These are phyloP conservation scores for Decorospora gaudefroyi DNA, from an alignment of 2,329 filamentous ascomycete species.

Conservation along the genomic window DNA sequence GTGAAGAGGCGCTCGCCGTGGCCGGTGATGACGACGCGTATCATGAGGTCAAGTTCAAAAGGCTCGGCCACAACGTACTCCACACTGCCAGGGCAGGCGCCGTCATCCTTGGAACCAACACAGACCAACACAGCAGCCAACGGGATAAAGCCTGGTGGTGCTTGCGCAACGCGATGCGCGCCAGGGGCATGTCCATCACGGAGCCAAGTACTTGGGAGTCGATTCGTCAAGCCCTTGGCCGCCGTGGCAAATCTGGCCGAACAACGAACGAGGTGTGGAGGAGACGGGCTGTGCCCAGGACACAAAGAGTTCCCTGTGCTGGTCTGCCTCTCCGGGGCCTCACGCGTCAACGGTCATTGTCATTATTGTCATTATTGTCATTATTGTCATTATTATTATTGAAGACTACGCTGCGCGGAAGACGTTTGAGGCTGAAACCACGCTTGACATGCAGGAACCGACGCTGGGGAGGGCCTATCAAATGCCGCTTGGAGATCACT, in stretches of 20 bases:
- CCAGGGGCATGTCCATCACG: background rate
- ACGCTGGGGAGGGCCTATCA: background rate
- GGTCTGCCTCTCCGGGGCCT: too few species aligned
- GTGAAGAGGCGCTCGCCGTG: conserved; percentile 10
- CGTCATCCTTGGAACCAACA: conserved; percentile 3
- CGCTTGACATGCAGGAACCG: background rate
- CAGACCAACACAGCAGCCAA: conserved; percentile 5
- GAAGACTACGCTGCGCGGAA: background rate
- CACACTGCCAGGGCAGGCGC: conserved; percentile 8
- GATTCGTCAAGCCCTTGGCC: conserved; percentile 1
- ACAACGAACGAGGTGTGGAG: too few species aligned
- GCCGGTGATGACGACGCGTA: conserved; percentile 21
- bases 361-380: too few species aligned
- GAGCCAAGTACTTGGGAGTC: conserved; percentile 9
- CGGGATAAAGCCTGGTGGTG: conserved; percentile 11
- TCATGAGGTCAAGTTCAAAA: conserved; percentile 20
- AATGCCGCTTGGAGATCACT: too few species aligned
- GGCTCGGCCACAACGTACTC: too few species aligned
- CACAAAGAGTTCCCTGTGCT: too few species aligned
- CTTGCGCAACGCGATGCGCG: conserved; percentile 10
- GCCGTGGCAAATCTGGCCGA: background rate
- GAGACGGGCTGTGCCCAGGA: too few species aligned
- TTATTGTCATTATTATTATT: too few species aligned
- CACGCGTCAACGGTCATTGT: too few species aligned
- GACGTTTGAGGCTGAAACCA: conserved; percentile 17